Evolutionary conservation across 768 basidiomycete species (phyloP).

Genomic region (Suillus spraguei): DNA sequence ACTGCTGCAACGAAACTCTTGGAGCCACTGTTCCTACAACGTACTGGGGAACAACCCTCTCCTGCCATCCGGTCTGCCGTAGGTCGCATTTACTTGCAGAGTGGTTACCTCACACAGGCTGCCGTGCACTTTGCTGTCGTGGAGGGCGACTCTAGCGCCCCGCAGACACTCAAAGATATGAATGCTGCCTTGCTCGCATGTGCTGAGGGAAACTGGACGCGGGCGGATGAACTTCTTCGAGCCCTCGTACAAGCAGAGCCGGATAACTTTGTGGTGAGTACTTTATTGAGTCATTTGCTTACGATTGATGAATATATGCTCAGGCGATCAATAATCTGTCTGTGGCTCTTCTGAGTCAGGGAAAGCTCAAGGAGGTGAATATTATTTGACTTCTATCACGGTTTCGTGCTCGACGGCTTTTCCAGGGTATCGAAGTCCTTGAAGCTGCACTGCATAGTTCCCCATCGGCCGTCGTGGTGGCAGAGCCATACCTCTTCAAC

Average conservation of each 20-base stretch:
- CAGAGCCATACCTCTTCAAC: constrained; percentile 86
- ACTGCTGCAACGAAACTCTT: constrained; percentile 69
- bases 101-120: constrained; percentile 65
- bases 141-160: constrained; percentile 46
- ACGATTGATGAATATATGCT: not conserved
- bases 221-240: constrained; percentile 48
- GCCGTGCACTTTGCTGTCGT: constrained; percentile 51
- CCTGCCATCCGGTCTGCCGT: constrained; percentile 68
- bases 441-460: constrained; percentile 63
- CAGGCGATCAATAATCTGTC: constrained; percentile 80
- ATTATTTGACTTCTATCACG: not conserved
- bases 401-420: not conserved
- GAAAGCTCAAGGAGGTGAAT: constrained; percentile 68
- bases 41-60: constrained; percentile 33
- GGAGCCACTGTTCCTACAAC: constrained; percentile 60
- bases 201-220: constrained; percentile 71
- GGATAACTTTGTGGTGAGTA: constrained; percentile 59
- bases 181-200: constrained; percentile 67
- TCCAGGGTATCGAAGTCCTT: constrained; percentile 68
- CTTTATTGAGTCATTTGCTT: not conserved
- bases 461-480: constrained; percentile 71
- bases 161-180: constrained; percentile 50
- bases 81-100: constrained; percentile 74
- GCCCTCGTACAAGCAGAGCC: constrained; percentile 52
- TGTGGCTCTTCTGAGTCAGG: constrained; percentile 70